Base-by-base conservation (phyloP, 31 red algal genomes). In the Odonthalia washingtoniensis region DNA sequence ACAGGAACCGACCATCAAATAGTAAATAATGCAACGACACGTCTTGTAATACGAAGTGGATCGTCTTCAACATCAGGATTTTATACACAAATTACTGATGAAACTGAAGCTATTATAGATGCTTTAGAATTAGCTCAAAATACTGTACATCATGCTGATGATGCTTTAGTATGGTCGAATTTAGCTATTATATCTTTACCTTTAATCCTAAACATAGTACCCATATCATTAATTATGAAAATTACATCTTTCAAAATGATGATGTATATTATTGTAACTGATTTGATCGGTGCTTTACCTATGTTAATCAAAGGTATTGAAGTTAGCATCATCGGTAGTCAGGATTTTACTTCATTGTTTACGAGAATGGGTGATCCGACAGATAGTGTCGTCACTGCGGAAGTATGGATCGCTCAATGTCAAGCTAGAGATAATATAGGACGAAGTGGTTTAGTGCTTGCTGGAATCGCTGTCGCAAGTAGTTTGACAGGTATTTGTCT, bases 281-380 rank as follows among this genome's bases (percentile, higher is more conserved):
- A 80, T 64, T 30, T 80, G 28, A 34, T 80, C 26, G 65, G 53
- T 3, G 76, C 76, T 3, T 21, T 80, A 24, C 76, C 76, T 1
- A 80, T 80, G 76, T 39, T 80, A 27, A 80, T 80, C 21, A 80
- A 80, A 62, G 76, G 76, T 5, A 80, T 80, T 80, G 76, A 80
- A 37, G 53, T 80, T 80, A n/a, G 4, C 21, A 40, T 21, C 52
- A 80, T 80, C 65, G 76, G 76, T 1, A 80, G 65, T 0, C 27
- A 49, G 3, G 1, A 18, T 63, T 80, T 80, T 32, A 62, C 52
- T 33, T 37, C 62, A 37, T 14, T 80, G 3, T 49, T 80, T 52
- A 80, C 76, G 62, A 49, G 76, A 26, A 64, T 80, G 28, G 76
- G 76, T n/a, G 76, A 80, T 27, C 62, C 76, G 3, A 28, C 42